Conservation (phyloP, 2,329 filamentous ascomycete genomes). For the Alternaria viburni region DNA sequence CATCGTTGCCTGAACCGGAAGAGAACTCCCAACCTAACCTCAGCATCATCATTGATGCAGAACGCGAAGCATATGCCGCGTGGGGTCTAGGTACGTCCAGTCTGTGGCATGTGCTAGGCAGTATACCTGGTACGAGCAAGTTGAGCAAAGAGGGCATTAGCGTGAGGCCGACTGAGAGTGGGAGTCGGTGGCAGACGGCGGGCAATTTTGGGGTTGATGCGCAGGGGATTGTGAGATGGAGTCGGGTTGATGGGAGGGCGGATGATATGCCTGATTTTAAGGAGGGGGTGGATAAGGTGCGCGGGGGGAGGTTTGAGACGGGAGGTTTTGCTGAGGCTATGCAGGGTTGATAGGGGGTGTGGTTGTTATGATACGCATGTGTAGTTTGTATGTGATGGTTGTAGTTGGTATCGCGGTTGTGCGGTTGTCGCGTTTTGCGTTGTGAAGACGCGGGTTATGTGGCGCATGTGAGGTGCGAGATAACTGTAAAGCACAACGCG, state of each 20-base stretch:
- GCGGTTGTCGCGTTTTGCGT: neutral
- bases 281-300: slow-evolving; percentile 49
- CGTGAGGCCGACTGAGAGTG: slow-evolving; percentile 69
- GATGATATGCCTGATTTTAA: slow-evolving; percentile 63
- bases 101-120: slow-evolving; percentile 66
- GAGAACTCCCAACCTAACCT: slow-evolving; percentile 58
- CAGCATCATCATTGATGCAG: slow-evolving; percentile 65
- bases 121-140: slow-evolving; percentile 64
- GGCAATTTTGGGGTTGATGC: slow-evolving; percentile 68
- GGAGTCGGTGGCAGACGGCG: slow-evolving; percentile 71
- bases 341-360: neutral
- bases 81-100: slow-evolving; percentile 70
- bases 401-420: neutral
- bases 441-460: neutral
- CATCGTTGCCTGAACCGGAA: slow-evolving; percentile 28
- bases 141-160: slow-evolving; percentile 70
- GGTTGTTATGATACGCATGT: neutral
- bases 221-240: slow-evolving; percentile 62
- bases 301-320: neutral
- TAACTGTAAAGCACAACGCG: neutral
- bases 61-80: slow-evolving; percentile 65
- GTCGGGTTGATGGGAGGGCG: slow-evolving; percentile 54
- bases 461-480: neutral
- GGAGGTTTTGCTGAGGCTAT: neutral
- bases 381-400: neutral